These are phyloP conservation scores for Aphanomyces astaci DNA, from an alignment of 352 stramenopile species.

Conservation along the genomic window DNA sequence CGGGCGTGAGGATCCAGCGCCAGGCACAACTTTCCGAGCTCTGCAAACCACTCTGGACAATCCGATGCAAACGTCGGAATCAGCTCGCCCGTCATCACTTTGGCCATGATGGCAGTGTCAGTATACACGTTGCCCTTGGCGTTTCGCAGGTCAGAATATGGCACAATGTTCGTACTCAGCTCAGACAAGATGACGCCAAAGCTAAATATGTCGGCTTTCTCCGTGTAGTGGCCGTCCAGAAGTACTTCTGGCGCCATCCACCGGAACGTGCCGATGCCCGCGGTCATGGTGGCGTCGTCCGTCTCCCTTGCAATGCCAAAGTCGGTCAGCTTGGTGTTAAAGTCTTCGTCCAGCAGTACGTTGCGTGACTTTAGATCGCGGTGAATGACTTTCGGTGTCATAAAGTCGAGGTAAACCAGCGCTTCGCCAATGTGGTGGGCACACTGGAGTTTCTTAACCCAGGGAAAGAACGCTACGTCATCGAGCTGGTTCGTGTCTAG, in stretches of 20 bases:
- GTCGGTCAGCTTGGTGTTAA: constrained; percentile 11
- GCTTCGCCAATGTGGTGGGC: constrained; percentile 13
- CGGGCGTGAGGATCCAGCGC: neutral
- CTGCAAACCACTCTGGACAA: neutral
- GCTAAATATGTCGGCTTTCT: constrained; percentile 9
- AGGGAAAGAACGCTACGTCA: neutral
- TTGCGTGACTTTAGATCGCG: constrained; percentile 16
- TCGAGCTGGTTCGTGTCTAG: neutral
- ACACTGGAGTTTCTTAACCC: neutral
- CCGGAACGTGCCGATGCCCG: constrained; percentile 16
- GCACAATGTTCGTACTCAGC: constrained; percentile 12
- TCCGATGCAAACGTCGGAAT: neutral
- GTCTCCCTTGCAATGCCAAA: constrained; percentile 12
- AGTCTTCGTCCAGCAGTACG: constrained; percentile 1
- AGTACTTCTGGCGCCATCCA: constrained; percentile 20
- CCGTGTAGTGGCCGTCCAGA: constrained; percentile 14
- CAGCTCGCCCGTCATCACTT: constrained; percentile 8
- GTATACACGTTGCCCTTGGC: neutral
- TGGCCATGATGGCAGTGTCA: constrained; percentile 16
- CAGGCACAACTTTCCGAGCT: neutral
- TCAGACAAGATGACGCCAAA: constrained; percentile 22
- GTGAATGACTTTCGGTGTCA: constrained; percentile 7
- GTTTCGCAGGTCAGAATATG: constrained; percentile 13
- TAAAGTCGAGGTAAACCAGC: constrained; percentile 9
- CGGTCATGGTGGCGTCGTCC: constrained; percentile 9